These are phyloP conservation scores for Dalbergia cochinchinensis DNA, from an alignment of 306 rosid genomes.

Conservation along the genomic window DNA sequence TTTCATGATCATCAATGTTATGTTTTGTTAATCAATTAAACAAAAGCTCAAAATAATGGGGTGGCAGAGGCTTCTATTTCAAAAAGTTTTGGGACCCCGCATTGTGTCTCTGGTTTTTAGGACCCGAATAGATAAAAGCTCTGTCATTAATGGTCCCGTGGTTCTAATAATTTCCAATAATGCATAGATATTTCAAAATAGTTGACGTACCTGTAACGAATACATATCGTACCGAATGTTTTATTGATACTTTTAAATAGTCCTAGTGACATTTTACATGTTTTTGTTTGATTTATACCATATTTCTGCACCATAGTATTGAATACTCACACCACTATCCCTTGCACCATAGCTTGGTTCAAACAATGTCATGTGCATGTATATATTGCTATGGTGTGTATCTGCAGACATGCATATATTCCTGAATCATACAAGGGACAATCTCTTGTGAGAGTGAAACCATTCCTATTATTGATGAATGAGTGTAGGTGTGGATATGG, in stretches of 20 bases:
- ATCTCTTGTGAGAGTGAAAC: not conserved
- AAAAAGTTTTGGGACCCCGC: slow-evolving; percentile 40
- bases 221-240: too few relatives aligned
- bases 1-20: slow-evolving; percentile 10
- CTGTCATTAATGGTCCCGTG: slow-evolving; percentile 39
- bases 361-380: slow-evolving; percentile 29
- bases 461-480: not conserved
- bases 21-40: slow-evolving; percentile 31
- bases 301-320: too few relatives aligned
- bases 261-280: too few relatives aligned
- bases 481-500: not conserved
- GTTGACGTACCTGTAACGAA: too few relatives aligned
- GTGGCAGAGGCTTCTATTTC: slow-evolving; percentile 36
- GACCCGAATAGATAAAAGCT: slow-evolving; percentile 43
- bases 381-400: slow-evolving; percentile 29
- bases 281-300: too few relatives aligned
- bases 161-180: slow-evolving; percentile 7
- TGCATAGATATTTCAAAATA: too few relatives aligned
- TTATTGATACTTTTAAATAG: too few relatives aligned
- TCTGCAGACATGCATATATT: slow-evolving; percentile 45
- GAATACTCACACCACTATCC: too few relatives aligned
- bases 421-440: slow-evolving; percentile 25
- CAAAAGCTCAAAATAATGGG: slow-evolving; percentile 6
- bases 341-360: too few relatives aligned
- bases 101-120: slow-evolving; percentile 39